Evolutionary conservation across 495 filamentous ascomycete genomes (phyloP).

Genomic region (Pyrenopolyporus hunteri): DNA sequence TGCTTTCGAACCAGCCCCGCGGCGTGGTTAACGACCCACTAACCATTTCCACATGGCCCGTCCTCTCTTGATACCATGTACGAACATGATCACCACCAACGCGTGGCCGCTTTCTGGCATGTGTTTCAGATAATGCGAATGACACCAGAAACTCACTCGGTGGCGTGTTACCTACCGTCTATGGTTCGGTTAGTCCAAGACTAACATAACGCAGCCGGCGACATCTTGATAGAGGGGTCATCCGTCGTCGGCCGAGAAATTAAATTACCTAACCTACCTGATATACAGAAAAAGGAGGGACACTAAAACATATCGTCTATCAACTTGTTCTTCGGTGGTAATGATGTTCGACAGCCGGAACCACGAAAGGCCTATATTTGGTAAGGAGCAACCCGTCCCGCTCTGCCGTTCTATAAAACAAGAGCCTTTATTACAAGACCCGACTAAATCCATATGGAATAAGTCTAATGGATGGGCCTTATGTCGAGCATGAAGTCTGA

Average conservation of each 20-base stretch:
- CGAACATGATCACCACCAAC: constrained; percentile 27
- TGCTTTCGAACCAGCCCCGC: constrained; percentile 23
- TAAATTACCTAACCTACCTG: constrained; percentile 6
- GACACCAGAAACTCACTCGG: background rate
- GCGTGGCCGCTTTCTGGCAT: constrained; percentile 32
- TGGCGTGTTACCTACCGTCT: constrained; percentile 20
- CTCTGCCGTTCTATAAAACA: constrained; percentile 23
- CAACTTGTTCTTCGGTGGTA: constrained; percentile 19
- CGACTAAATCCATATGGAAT: constrained; percentile 13
- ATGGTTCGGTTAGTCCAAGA: constrained; percentile 6
- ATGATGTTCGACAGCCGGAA: constrained; percentile 22
- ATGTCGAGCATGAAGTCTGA: constrained; percentile 29
- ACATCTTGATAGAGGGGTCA: constrained; percentile 31
- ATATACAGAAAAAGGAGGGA: constrained; percentile 22
- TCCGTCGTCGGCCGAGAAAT: constrained; percentile 3
- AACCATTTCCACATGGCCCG: background rate
- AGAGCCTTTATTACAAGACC: constrained; percentile 10
- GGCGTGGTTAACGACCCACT: constrained; percentile 17
- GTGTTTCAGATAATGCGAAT: constrained; percentile 28
- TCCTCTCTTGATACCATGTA: constrained; percentile 11
- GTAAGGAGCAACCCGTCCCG: constrained; percentile 14
- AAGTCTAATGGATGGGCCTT: constrained; percentile 22
- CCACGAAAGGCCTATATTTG: constrained; percentile 8
- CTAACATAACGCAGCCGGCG: constrained; percentile 6
- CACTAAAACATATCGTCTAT: constrained; percentile 27